Evolutionary conservation across 805 yeast species (phyloP).

Genomic region (Metschnikowia colocasiae): DNA sequence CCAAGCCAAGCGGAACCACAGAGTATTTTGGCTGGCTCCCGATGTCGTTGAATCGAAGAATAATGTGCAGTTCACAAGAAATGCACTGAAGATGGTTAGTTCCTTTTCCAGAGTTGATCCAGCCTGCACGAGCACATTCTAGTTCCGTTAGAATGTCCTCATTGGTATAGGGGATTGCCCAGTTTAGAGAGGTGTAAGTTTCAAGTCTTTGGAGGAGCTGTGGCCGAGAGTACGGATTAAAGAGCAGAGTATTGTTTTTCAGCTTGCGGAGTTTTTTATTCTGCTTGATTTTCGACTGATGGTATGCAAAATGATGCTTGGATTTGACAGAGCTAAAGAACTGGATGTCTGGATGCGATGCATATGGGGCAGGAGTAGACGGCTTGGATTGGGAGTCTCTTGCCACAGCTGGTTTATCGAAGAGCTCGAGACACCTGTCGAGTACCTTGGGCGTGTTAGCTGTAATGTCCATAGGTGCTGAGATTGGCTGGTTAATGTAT

Average conservation of each 20-base stretch:
- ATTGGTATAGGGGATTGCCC: slow-evolving; percentile 36
- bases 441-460: slow-evolving; percentile 17
- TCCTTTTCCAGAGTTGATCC: slow-evolving; percentile 32
- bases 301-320: slow-evolving; percentile 37
- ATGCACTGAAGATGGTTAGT: slow-evolving; percentile 35
- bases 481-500: neutral
- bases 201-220: slow-evolving; percentile 38
- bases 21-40: slow-evolving; percentile 14
- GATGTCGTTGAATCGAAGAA: slow-evolving; percentile 25
- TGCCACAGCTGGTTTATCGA: neutral
- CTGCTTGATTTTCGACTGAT: slow-evolving; percentile 23
- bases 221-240: slow-evolving; percentile 37
- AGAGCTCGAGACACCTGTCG: slow-evolving; percentile 13
- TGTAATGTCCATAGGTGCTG: slow-evolving; percentile 4
- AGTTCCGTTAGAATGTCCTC: slow-evolving; percentile 40
- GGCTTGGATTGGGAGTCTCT: slow-evolving; percentile 1
- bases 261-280: neutral
- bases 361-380: slow-evolving; percentile 16
- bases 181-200: slow-evolving; percentile 44
- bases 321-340: slow-evolving; percentile 34
- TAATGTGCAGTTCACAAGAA: slow-evolving; percentile 28
- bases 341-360: slow-evolving; percentile 37
- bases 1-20: slow-evolving; percentile 14
- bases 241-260: slow-evolving; percentile 14
- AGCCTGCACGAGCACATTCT: slow-evolving; percentile 49